A percentile compares a stretch with the other conserved stretches of the same genome.
Conservation (phyloP, 306 rosid genomes). For the Corylus heterophylla region DNA sequence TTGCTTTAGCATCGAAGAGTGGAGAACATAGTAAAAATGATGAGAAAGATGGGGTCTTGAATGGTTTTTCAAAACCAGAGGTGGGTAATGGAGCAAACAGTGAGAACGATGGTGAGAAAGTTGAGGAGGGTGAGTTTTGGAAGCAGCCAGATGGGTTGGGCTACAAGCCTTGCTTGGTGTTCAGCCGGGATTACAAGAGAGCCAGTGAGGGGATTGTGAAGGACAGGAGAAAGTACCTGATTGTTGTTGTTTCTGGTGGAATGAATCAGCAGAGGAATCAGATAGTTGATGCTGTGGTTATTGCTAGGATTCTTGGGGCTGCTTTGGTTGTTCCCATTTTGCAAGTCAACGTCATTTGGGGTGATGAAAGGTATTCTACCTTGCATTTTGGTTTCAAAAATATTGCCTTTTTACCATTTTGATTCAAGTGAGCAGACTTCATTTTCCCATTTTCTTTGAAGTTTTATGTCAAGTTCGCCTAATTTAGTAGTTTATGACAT, state of each 20-base stretch:
- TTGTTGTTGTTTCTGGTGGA: slow-evolving; percentile 97
- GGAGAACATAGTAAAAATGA: slow-evolving; percentile 11
- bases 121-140: slow-evolving; percentile 62
- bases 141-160: slow-evolving; percentile 87
- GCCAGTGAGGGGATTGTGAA: slow-evolving; percentile 47
- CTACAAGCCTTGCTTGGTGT: slow-evolving; percentile 71
- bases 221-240: slow-evolving; percentile 62
- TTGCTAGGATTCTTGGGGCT: slow-evolving; percentile 97
- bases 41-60: slow-evolving; percentile 26
- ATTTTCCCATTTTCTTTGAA: background rate
- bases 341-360: slow-evolving; percentile 98
- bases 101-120: slow-evolving; percentile 22
- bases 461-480: background rate
- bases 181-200: slow-evolving; percentile 56
- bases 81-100: slow-evolving; percentile 21
- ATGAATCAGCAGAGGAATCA: slow-evolving; percentile 98
- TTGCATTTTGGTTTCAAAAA: background rate
- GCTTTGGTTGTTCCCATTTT: slow-evolving; percentile 89
- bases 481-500: background rate
- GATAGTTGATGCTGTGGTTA: slow-evolving; percentile 96
- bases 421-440: background rate
- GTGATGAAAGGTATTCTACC: slow-evolving; percentile 78
- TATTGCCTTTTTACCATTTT: background rate
- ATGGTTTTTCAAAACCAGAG: slow-evolving; percentile 35
- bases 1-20: slow-evolving; percentile 18